Conservation (phyloP, 2,329 filamentous ascomycete species). For the Elsinoe perseae region DNA sequence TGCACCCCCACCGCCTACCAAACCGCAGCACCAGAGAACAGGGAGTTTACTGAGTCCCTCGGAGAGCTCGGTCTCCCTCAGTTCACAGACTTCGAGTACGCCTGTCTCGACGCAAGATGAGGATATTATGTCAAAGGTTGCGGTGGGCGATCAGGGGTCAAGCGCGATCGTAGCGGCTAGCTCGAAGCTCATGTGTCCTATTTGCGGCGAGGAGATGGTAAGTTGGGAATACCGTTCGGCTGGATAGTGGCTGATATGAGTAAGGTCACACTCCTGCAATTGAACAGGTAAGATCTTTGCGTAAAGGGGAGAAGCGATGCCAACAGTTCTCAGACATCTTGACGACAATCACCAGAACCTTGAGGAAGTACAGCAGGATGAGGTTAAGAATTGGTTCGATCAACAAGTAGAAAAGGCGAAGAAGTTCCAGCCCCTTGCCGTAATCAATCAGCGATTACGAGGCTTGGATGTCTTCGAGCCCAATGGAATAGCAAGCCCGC, state of each 20-base stretch:
- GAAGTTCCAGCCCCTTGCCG: conserved; percentile 80
- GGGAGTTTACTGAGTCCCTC: conserved; percentile 52
- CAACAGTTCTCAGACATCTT: conserved; percentile 52
- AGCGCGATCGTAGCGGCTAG: conserved; percentile 51
- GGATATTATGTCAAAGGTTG: conserved; percentile 75
- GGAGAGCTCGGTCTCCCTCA: conserved; percentile 68
- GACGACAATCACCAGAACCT: conserved; percentile 88
- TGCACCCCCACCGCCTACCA: conserved; percentile 51
- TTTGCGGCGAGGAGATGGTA: conserved; percentile 98
- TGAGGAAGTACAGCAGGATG: conserved; percentile 79
- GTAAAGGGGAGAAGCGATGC: conserved; percentile 18
- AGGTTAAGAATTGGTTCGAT: conserved; percentile 96
- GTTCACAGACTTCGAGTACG: conserved; percentile 65
- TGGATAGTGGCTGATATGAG: not conserved
- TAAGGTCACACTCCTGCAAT: conserved; percentile 80
- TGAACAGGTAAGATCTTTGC: conserved; percentile 57
- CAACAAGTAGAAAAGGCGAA: conserved; percentile 90
- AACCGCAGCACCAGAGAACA: conserved; percentile 37
- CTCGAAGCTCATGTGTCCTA: conserved; percentile 80
- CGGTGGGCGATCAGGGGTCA: conserved; percentile 53
- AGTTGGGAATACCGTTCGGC: not conserved
- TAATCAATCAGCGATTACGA: conserved; percentile 88
- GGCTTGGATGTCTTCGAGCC: conserved; percentile 91
- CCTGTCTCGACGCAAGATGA: conserved; percentile 64
- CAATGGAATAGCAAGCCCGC: conserved; percentile 57